These are phyloP conservation scores for Psidium guajava DNA, from an alignment of 345 rosid genomes.

Conservation along the genomic window DNA sequence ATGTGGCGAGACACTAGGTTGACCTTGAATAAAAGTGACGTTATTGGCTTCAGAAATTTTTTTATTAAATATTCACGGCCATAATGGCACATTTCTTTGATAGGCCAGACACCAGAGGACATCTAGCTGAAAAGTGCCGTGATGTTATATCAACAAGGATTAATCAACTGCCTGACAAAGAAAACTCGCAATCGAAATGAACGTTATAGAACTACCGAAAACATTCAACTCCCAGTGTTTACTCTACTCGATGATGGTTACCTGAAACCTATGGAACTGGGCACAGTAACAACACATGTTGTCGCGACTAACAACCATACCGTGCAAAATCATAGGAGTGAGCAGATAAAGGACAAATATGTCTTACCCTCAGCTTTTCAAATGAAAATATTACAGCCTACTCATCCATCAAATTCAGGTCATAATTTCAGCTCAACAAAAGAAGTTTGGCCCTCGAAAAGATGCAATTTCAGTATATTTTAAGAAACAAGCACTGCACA, in stretches of 20 bases:
- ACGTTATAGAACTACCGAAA: neutral
- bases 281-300: neutral
- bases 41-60: neutral
- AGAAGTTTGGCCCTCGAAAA: neutral
- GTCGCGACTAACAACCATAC: neutral
- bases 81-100: neutral
- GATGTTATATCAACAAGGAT: neutral
- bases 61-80: neutral
- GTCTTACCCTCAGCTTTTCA: neutral
- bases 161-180: neutral
- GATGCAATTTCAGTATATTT: neutral
- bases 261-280: neutral
- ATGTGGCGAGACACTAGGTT: neutral
- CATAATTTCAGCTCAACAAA: neutral
- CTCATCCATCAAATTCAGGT: neutral
- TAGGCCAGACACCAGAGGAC: neutral
- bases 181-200: neutral
- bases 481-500: neutral
- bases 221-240: neutral
- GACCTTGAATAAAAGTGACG: neutral
- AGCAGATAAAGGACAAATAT: neutral
- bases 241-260: neutral
- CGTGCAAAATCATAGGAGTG: neutral
- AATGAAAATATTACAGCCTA: neutral
- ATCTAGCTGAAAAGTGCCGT: neutral